Percentiles rank a stretch among this genome's conserved stretches.
phyloP scores from a whole-genome alignment of 2,329 filamentous ascomycete species.

The Pestalotiopsis sp. region DNA sequence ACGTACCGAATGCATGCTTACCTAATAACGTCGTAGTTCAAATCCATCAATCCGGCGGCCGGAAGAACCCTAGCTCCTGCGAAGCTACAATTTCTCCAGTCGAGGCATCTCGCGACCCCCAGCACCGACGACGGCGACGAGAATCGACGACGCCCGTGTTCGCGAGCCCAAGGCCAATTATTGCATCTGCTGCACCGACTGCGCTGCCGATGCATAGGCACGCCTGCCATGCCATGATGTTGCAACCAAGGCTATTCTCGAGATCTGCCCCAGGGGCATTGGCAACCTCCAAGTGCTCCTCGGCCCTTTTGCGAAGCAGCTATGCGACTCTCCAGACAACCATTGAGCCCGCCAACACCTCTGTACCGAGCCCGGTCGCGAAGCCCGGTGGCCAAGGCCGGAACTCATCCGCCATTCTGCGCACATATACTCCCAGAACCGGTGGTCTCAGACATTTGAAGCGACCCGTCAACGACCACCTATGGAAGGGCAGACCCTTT shows the following conservation, averaged over 20 bases:
- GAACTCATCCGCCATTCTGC: constrained; percentile 55
- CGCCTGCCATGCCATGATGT: constrained; percentile 28
- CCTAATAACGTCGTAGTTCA: not conserved
- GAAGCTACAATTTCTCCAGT: constrained; percentile 12
- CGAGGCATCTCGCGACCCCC: not conserved
- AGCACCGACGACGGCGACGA: not conserved
- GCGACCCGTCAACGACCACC: constrained; percentile 91
- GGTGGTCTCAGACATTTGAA: constrained; percentile 90
- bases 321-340: constrained; percentile 30
- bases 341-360: constrained; percentile 16
- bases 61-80: constrained; percentile 16
- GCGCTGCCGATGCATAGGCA: not conserved
- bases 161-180: not conserved
- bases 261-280: constrained; percentile 28
- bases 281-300: constrained; percentile 25
- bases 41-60: constrained; percentile 1
- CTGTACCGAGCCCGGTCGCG: constrained; percentile 21
- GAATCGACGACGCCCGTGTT: not conserved
- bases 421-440: constrained; percentile 91
- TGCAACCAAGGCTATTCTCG: constrained; percentile 34
- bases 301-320: constrained; percentile 22
- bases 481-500: constrained; percentile 91
- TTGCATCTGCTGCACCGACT: not conserved
- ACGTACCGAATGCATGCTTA: not conserved
- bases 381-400: constrained; percentile 22